Percentiles rank a stretch among this genome's conserved stretches.
Conservation (phyloP, 2,329 filamentous ascomycete species). For the Trichophyton simii region DNA sequence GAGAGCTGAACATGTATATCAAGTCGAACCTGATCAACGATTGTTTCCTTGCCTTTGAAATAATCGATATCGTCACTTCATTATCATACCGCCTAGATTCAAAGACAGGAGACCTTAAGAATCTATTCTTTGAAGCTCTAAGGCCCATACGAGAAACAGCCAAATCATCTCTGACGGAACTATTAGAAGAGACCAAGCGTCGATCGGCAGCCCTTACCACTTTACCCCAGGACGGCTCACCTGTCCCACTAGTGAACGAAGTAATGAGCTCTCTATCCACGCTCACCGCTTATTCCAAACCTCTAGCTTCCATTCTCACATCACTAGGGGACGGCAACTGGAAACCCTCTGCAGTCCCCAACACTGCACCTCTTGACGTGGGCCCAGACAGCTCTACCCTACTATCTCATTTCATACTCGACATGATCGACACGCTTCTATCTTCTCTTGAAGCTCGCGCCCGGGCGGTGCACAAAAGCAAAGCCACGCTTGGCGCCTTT, state of each 20-base stretch:
- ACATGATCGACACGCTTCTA: conserved; percentile 75
- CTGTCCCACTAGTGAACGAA: conserved; percentile 65
- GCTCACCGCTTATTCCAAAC: conserved; percentile 74
- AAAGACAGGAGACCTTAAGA: conserved; percentile 74
- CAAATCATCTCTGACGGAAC: conserved; percentile 67
- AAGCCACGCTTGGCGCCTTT: conserved; percentile 73
- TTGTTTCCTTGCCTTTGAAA: conserved; percentile 89
- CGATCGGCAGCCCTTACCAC: conserved; percentile 53
- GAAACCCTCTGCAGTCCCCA: conserved; percentile 51
- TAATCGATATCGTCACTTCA: conserved; percentile 75
- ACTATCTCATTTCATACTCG: conserved; percentile 77
- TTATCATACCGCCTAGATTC: conserved; percentile 69
- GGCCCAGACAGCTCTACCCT: conserved; percentile 78
- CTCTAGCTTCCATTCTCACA: conserved; percentile 79
- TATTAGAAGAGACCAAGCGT: conserved; percentile 71
- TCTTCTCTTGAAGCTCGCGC: conserved; percentile 62
- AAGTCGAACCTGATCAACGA: conserved; percentile 76
- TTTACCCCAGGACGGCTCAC: conserved; percentile 64
- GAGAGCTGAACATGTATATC: conserved; percentile 82
- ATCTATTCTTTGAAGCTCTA: conserved; percentile 67
- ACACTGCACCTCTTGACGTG: conserved; percentile 67
- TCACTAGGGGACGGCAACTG: conserved; percentile 90
- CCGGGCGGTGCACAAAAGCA: conserved; percentile 59
- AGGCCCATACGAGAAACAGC: conserved; percentile 87
- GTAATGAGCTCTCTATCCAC: conserved; percentile 76